Evolutionary conservation across 768 basidiomycete species (phyloP), one percentile per base, ranked within the genome.

Genomic region (Trametes cubensis): DNA sequence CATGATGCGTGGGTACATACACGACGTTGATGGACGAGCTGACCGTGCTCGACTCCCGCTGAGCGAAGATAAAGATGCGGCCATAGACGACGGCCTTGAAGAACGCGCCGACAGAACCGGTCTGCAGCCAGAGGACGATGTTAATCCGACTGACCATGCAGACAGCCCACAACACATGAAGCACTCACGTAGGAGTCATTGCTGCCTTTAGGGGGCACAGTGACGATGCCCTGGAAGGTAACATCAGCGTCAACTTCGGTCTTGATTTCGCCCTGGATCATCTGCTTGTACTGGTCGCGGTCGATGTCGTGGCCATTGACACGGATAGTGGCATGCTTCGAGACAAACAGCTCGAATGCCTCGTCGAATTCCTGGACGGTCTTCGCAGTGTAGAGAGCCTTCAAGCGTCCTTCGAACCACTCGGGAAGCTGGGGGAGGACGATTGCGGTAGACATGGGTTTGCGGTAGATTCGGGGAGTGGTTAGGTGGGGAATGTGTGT

Each of bases 311-410:
- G 69, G 18, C 79, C 81, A 62, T 84, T 84, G 57, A 83, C 68
- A 3, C 71, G 74, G 58, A 82, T 70, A 0, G 62, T 68, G 28
- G 72, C 75, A 17, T 78, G 23, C 40, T 69, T 30, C 7, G 78
- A 74, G 60, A 84, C 68, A 61, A 80, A 79, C 2, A 60, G 68
- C 39, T 82, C 76, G 69, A 83, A 80, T 0, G 77, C 74, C 20
- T 61, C 34, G 49, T 75, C 60, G 60, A 82, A 80, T 18, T 69
- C 73, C 0, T 61, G 59, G 23, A 68, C 44, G 4, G 72, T 78
- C 38, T 77, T 78, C 6, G 81, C 77, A 58, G 74, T 62, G 62
- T 79, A 72, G 48, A 83, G 56, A 25, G 76, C 64, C 4, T 70
- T 70, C 56, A 84, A 51, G 65, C 68, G 78, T 53, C 72, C 67